A percentile compares a stretch with the other conserved stretches of the same genome.
These are phyloP conservation scores for Ephemerocybe angulata DNA, from an alignment of 768 basidiomycete species.

Conservation along the genomic window DNA sequence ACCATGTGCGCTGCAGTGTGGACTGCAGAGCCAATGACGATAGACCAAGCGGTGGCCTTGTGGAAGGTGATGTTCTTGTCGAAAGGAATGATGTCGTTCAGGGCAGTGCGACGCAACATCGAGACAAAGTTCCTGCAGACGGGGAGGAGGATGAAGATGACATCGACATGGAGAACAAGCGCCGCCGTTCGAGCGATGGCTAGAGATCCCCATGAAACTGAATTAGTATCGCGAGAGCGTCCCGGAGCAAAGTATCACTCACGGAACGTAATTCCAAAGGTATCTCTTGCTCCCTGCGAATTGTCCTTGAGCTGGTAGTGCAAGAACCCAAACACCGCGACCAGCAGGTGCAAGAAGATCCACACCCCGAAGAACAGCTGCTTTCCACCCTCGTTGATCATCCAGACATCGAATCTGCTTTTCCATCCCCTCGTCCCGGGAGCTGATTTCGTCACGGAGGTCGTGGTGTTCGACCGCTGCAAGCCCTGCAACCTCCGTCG, in stretches of 20 bases:
- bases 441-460: constrained; percentile 22
- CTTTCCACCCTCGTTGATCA: constrained; percentile 89
- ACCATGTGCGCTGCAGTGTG: constrained; percentile 85
- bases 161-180: constrained; percentile 86
- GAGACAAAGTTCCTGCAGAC: constrained; percentile 96
- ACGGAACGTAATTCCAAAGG: constrained; percentile 80
- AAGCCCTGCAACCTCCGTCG: constrained; percentile 79
- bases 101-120: constrained; percentile 75
- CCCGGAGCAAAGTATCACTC: constrained; percentile 36
- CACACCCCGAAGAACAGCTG: constrained; percentile 77
- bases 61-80: constrained; percentile 92
- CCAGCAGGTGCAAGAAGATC: constrained; percentile 77
- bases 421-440: constrained; percentile 37
- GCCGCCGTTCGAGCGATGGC: constrained; percentile 87
- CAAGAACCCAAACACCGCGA: constrained; percentile 71
- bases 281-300: constrained; percentile 55
- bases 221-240: constrained; percentile 32
- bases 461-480: constrained; percentile 53
- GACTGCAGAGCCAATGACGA: constrained; percentile 70
- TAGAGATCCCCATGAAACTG: constrained; percentile 31
- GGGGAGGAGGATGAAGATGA: constrained; percentile 90
- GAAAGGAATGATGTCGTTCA: constrained; percentile 86
- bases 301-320: constrained; percentile 83
- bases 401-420: constrained; percentile 69
- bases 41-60: constrained; percentile 89